A percentile compares a stretch with the other conserved stretches of the same genome.
Evolutionary conservation across 2,329 filamentous ascomycete genomes (phyloP).

Genomic region (Ophiosphaerella herpotricha): DNA sequence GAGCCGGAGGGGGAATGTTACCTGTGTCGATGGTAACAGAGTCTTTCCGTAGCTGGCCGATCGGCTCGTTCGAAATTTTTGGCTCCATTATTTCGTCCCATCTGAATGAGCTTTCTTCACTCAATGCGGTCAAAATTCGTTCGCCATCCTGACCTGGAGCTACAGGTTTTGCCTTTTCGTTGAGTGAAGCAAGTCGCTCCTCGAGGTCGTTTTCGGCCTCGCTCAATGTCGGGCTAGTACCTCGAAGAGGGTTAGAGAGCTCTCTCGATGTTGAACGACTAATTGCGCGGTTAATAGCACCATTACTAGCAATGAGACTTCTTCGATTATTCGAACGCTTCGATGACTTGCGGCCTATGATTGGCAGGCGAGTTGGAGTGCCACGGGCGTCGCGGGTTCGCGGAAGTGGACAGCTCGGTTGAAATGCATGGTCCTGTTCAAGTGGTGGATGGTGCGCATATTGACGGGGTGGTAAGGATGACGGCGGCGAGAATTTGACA

Average conservation of each 20-base stretch:
- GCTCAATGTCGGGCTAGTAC: slow-evolving; percentile 52
- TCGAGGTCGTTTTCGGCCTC: slow-evolving; percentile 51
- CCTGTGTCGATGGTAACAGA: slow-evolving; percentile 10
- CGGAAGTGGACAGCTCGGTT: slow-evolving; percentile 29
- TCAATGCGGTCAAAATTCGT: slow-evolving; percentile 23
- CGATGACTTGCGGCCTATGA: slow-evolving; percentile 27
- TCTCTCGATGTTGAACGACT: slow-evolving; percentile 23
- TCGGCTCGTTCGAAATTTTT: slow-evolving; percentile 9
- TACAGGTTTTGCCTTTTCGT: slow-evolving; percentile 36
- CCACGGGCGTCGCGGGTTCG: slow-evolving; percentile 15
- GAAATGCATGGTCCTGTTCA: slow-evolving; percentile 27
- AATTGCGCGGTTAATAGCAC: slow-evolving; percentile 30
- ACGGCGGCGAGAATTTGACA: slow-evolving; percentile 12
- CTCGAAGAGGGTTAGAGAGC: slow-evolving; percentile 9
- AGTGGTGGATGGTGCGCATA: slow-evolving; percentile 31
- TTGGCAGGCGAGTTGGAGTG: slow-evolving; percentile 16
- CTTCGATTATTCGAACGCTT: slow-evolving; percentile 18
- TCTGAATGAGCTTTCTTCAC: slow-evolving; percentile 28
- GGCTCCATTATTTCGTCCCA: slow-evolving; percentile 21
- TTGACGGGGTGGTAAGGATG: slow-evolving; percentile 23
- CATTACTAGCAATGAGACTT: slow-evolving; percentile 20
- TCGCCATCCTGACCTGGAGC: slow-evolving; percentile 41
- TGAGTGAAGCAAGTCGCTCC: slow-evolving; percentile 39
- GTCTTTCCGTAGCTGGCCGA: slow-evolving; percentile 13
- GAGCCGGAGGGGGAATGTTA: slow-evolving; percentile 32